Evolutionary conservation across 208 protist genomes (phyloP).

Genomic region (Crithidia mellificae): DNA sequence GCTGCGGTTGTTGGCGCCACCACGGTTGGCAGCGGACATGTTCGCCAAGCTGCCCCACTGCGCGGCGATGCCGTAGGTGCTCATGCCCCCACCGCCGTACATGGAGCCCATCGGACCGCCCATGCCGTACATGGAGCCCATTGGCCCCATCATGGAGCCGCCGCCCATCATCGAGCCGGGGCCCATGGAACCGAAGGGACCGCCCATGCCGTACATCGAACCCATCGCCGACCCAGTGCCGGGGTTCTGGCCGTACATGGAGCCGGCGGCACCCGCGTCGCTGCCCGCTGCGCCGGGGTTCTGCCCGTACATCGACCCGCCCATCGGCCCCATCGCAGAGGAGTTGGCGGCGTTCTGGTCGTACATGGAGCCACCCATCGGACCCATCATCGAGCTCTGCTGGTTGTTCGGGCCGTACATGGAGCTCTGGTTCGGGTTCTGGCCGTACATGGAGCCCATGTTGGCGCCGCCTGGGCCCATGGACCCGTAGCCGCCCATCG

Average conservation of each 20-base stretch:
- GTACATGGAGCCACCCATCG: constrained; percentile 26
- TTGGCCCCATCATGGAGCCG: constrained; percentile 15
- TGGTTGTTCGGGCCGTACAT: constrained; percentile 32
- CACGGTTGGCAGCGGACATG: constrained; percentile 31
- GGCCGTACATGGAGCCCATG: constrained; percentile 28
- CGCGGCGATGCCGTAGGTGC: constrained; percentile 47
- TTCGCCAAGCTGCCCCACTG: constrained; percentile 71
- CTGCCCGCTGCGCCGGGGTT: not conserved
- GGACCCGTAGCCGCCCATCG: constrained; percentile 17
- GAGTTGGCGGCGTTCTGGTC: constrained; percentile 30
- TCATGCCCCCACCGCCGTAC: constrained; percentile 47
- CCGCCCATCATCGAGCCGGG: constrained; percentile 29
- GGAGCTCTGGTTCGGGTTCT: constrained; percentile 10
- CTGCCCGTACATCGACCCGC: constrained; percentile 23
- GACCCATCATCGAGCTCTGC: not conserved
- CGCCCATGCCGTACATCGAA: constrained; percentile 35
- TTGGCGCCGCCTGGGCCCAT: constrained; percentile 3
- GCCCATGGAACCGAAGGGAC: constrained; percentile 20
- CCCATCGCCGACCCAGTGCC: constrained; percentile 21
- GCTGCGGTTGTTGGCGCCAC: constrained; percentile 30
- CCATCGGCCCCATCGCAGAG: constrained; percentile 11
- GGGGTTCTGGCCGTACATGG: constrained; percentile 34
- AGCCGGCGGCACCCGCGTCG: not conserved
- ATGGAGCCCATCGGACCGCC: constrained; percentile 21
- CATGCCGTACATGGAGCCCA: constrained; percentile 31